phyloP scores from a whole-genome alignment of 805 yeast genomes.

The Saccharomycopsis fermentans region DNA sequence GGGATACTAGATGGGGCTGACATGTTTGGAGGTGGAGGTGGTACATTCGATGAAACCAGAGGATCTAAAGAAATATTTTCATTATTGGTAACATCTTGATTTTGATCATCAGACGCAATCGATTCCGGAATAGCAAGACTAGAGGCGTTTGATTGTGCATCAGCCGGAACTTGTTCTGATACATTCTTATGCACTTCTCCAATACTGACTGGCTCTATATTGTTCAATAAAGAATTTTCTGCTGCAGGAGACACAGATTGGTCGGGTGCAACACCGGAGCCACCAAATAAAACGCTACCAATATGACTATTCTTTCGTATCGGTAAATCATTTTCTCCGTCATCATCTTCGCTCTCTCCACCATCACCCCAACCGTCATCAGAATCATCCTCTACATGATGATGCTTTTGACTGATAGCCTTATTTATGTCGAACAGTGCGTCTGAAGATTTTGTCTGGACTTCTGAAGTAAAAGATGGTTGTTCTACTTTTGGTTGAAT shows the following conservation, averaged over 20 bases:
- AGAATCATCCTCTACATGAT: conserved; percentile 4
- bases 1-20: neutral
- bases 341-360: conserved; percentile 11
- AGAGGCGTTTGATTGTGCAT: conserved; percentile 12
- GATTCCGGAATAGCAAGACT: conserved; percentile 18
- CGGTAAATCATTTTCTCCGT: conserved; percentile 18
- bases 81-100: neutral
- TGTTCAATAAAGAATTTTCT: neutral
- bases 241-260: neutral
- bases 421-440: conserved; percentile 13
- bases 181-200: neutral
- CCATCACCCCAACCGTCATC: conserved; percentile 18
- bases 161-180: neutral
- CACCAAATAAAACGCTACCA: conserved; percentile 16
- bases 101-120: conserved; percentile 18
- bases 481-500: conserved; percentile 1
- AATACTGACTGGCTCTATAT: neutral
- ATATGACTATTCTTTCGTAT: conserved; percentile 12
- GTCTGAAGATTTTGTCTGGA: neutral
- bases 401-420: conserved; percentile 11
- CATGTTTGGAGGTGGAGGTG: neutral
- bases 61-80: conserved; percentile 2
- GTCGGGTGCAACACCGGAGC: neutral
- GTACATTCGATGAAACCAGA: neutral
- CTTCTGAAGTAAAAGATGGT: neutral